phyloP scores from a whole-genome alignment of 2,329 filamentous ascomycete genomes.

The Exophiala oligosperma region DNA sequence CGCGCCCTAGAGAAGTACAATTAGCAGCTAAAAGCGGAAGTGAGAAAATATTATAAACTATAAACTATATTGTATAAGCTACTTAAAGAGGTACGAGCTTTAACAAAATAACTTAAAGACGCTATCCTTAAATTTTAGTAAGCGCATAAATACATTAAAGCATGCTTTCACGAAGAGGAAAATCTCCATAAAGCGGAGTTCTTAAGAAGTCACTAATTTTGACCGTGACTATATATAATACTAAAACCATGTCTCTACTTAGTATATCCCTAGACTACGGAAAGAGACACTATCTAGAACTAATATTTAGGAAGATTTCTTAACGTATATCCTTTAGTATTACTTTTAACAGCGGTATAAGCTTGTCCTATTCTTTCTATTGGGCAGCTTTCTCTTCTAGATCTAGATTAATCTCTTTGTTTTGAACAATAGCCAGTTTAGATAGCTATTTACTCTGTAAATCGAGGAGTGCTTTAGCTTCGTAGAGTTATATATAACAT shows the following conservation, averaged over 20 bases:
- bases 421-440: neutral
- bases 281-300: neutral
- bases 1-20: neutral
- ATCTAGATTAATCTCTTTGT: neutral
- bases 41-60: neutral
- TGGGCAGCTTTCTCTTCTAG: neutral
- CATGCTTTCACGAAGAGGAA: neutral
- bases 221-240: neutral
- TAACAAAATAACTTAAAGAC: neutral
- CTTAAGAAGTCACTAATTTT: conserved; percentile 1
- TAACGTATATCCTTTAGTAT: neutral
- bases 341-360: neutral
- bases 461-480: neutral
- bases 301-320: neutral
- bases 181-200: neutral
- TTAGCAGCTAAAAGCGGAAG: neutral
- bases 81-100: neutral
- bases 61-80: neutral
- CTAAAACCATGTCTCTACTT: neutral
- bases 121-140: neutral
- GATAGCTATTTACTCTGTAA: neutral
- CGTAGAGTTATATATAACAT: neutral
- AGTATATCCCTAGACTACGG: neutral
- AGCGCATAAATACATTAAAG: neutral
- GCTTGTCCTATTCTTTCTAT: neutral